A percentile compares a stretch with the other conserved stretches of the same genome.
These are phyloP conservation scores for Monosporascus sp. DNA, from an alignment of 2,329 filamentous ascomycete genomes.

Conservation along the genomic window DNA sequence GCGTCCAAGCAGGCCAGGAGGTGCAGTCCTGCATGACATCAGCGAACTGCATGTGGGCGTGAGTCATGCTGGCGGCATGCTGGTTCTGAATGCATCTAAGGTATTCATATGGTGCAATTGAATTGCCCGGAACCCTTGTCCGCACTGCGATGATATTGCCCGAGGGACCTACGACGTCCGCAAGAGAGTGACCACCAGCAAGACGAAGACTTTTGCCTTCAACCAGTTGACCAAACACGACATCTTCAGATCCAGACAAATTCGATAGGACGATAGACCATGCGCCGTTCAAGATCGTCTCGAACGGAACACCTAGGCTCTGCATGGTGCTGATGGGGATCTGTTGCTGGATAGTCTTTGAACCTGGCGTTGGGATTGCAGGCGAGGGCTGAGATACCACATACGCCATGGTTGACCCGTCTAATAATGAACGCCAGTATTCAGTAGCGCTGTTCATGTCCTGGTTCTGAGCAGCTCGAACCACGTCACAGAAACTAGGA, in stretches of 20 bases:
- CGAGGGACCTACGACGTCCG: constrained; percentile 41
- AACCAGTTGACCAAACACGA: constrained; percentile 52
- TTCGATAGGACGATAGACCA: constrained; percentile 52
- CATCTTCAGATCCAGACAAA: constrained; percentile 42
- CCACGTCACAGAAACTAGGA: constrained; percentile 44
- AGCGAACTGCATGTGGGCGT: constrained; percentile 45
- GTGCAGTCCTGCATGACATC: constrained; percentile 51
- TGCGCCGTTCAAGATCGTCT: constrained; percentile 51
- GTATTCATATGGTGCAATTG: constrained; percentile 43
- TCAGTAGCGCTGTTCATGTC: constrained; percentile 33
- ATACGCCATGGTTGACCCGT: constrained; percentile 42
- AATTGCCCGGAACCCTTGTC: constrained; percentile 37
- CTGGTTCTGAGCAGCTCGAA: constrained; percentile 33
- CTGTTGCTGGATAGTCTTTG: constrained; percentile 35
- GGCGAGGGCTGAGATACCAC: constrained; percentile 38
- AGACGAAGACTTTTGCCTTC: constrained; percentile 41
- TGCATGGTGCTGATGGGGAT: constrained; percentile 36
- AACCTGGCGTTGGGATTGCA: constrained; percentile 30
- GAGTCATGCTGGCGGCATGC: constrained; percentile 39
- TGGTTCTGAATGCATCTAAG: constrained; percentile 45
- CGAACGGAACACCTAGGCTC: constrained; percentile 41
- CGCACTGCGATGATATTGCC: constrained; percentile 45
- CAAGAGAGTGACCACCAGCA: constrained; percentile 49
- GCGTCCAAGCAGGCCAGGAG: constrained; percentile 47
- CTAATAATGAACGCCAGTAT: constrained; percentile 42